These are phyloP conservation scores for Lindgomyces ingoldianus DNA, from an alignment of 495 filamentous ascomycete species.

Conservation along the genomic window DNA sequence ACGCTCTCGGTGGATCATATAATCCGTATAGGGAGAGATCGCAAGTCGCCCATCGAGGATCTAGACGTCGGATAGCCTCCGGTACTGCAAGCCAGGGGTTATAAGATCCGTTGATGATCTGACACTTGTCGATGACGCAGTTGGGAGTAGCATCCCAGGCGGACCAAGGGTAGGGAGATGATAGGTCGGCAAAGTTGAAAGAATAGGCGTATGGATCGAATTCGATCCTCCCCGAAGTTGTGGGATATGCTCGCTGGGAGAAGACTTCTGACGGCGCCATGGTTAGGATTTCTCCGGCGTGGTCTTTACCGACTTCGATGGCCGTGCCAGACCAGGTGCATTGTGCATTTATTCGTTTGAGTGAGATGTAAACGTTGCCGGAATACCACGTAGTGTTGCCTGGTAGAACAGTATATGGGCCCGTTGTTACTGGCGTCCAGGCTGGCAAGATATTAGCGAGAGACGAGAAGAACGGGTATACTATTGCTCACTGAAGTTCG, in stretches of 20 bases:
- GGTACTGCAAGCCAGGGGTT: slow-evolving; percentile 21
- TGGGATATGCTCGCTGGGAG: slow-evolving; percentile 17
- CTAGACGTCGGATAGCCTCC: slow-evolving; percentile 17
- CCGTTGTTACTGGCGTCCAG: slow-evolving; percentile 24
- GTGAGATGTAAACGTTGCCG: slow-evolving; percentile 28
- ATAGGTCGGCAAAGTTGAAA: slow-evolving; percentile 27
- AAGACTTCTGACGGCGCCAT: slow-evolving; percentile 25
- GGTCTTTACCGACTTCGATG: slow-evolving; percentile 10
- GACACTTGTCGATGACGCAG: slow-evolving; percentile 10
- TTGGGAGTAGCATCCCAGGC: slow-evolving; percentile 8
- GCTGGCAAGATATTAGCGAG: not conserved
- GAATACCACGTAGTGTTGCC: slow-evolving; percentile 26
- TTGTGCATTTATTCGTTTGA: slow-evolving; percentile 9
- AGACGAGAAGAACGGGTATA: too few species aligned
- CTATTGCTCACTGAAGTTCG: too few species aligned
- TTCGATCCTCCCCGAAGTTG: slow-evolving; percentile 10
- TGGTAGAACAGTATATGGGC: slow-evolving; percentile 22
- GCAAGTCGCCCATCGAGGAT: slow-evolving; percentile 22
- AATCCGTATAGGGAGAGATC: slow-evolving; percentile 18
- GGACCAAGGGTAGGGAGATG: slow-evolving; percentile 12
- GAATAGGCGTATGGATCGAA: slow-evolving; percentile 15
- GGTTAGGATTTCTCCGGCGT: slow-evolving; percentile 16
- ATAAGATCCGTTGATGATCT: slow-evolving; percentile 4
- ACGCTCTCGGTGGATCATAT: slow-evolving; percentile 22
- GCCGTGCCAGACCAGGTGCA: slow-evolving; percentile 16